phyloP scores from a whole-genome alignment of 2,329 filamentous ascomycete genomes.

The Colletotrichum sp. region DNA sequence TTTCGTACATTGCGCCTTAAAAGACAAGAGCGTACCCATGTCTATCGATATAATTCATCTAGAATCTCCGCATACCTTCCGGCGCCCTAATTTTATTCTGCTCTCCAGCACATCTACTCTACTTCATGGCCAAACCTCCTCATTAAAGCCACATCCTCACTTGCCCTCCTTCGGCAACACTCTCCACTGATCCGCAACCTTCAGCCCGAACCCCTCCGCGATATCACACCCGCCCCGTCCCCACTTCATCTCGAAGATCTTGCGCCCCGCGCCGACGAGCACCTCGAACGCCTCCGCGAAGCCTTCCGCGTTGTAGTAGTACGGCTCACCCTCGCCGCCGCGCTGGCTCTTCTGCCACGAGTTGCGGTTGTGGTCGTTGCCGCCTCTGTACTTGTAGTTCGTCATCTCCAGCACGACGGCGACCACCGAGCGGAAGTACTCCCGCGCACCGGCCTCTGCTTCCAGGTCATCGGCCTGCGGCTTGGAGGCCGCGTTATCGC shows the following conservation, averaged over 20 bases:
- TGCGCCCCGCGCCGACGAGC: conserved; percentile 49
- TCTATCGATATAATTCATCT: neutral
- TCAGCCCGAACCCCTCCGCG: conserved; percentile 37
- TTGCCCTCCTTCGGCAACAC: conserved; percentile 39
- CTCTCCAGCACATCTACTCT: neutral
- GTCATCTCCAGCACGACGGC: conserved; percentile 38
- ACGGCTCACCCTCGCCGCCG: conserved; percentile 58
- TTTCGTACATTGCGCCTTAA: too few relatives aligned
- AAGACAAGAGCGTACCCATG: too few relatives aligned
- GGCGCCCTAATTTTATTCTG: neutral
- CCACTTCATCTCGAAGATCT: conserved; percentile 49
- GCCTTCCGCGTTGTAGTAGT: conserved; percentile 52
- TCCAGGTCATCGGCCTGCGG: neutral
- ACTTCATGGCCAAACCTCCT: neutral
- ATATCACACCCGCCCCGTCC: conserved; percentile 49
- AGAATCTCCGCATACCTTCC: neutral
- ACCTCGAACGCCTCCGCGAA: conserved; percentile 48
- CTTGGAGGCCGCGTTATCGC: neutral
- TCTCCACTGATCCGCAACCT: conserved; percentile 49
- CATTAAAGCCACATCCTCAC: neutral
- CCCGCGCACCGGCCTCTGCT: conserved; percentile 5
- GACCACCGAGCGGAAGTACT: conserved; percentile 25
- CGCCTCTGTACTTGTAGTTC: conserved; percentile 44
- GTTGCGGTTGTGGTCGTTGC: conserved; percentile 44
- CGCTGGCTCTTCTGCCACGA: conserved; percentile 57